Evolutionary conservation across 1,284 basidiomycete genomes (phyloP), one percentile per base, ranked within the genome.

Genomic region (Athelia sp.): DNA sequence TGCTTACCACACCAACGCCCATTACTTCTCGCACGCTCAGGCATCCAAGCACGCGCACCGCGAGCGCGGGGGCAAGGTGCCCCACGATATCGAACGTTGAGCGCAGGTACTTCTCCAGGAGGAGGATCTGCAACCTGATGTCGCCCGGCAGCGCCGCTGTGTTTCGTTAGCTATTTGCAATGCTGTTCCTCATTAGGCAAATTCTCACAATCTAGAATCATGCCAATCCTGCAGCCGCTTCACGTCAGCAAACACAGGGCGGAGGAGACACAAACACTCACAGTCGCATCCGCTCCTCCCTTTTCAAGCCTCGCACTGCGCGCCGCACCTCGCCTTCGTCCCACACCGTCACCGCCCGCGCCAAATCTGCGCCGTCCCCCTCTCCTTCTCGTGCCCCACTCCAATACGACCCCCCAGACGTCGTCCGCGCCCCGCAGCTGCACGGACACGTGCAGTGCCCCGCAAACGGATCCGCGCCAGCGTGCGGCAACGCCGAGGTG

Each of bases 41-140:
- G 49, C 77, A 69, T 54, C 75, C 78, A 29, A 96, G 73, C 35
- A 95, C 76, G 45, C 76, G 74, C 52, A 86, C 72, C 0, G 81
- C 78, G 0, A 94, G 66, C 15, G 82, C 73, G 1, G 85, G 83
- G 0, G 87, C 77, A 15, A 96, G 73, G 43, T 78, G 75, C 11
- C 86, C 86, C 32, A 95, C 70, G 46, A 95, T 77, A 58, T 95
- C 93, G 58, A 87, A 88, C 4, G 89, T 87, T 19, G 82, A 84
- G 56, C 79, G 82, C 43, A 82, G 78, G 57, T 93, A 93, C 64
- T 88, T 88, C 63, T 93, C 82, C 17, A 96, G 77, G 4, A 92
- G 76, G 0, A 86, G 74, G 44, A 93, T 90, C 64, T 82, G 89
- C 29, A 82, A 74, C 8, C 78, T 78, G 42, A 90, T 88, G 57